Evolutionary conservation across 1,284 basidiomycete genomes (phyloP).

Genomic region (Taiwanofungus camphoratus): DNA sequence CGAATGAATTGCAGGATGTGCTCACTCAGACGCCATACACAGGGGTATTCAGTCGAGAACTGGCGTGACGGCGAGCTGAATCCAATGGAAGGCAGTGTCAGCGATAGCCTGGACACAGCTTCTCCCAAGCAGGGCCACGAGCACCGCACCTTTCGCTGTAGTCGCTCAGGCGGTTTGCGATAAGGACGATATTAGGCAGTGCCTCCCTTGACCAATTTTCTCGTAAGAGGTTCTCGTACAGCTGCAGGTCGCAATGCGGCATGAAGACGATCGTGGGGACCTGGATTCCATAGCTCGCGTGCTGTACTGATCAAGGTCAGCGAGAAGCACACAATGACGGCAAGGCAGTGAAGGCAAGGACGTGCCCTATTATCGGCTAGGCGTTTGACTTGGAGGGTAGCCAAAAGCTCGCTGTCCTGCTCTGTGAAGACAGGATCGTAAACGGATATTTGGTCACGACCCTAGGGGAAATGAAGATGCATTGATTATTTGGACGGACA

Average conservation of each 20-base stretch:
- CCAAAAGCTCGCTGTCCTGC: conserved; percentile 48
- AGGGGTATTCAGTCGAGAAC: conserved; percentile 30
- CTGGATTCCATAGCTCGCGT: conserved; percentile 26
- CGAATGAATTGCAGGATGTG: conserved; percentile 6
- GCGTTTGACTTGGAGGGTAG: conserved; percentile 41
- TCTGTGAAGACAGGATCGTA: conserved; percentile 70
- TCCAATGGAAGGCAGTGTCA: conserved; percentile 7
- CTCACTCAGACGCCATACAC: conserved; percentile 34
- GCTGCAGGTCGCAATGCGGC: conserved; percentile 69
- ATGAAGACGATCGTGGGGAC: conserved; percentile 61
- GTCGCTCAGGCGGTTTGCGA: conserved; percentile 41
- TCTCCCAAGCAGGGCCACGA: conserved; percentile 8
- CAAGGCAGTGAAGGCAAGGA: conserved; percentile 21
- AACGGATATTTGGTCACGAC: conserved; percentile 39
- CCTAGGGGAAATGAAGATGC: conserved; percentile 33
- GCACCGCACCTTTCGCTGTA: conserved; percentile 44
- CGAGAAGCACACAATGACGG: conserved; percentile 9
- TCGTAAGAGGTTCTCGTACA: conserved; percentile 61
- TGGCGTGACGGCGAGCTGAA: conserved; percentile 30
- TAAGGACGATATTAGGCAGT: conserved; percentile 34
- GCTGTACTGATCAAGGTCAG: conserved; percentile 19
- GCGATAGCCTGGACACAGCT: conserved; percentile 5
- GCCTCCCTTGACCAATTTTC: conserved; percentile 49
- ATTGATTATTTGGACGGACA: conserved; percentile 15
- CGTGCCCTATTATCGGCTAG: conserved; percentile 49